Conservation (phyloP, 108 stramenopile species). For the Nitzschia inconspicua region DNA sequence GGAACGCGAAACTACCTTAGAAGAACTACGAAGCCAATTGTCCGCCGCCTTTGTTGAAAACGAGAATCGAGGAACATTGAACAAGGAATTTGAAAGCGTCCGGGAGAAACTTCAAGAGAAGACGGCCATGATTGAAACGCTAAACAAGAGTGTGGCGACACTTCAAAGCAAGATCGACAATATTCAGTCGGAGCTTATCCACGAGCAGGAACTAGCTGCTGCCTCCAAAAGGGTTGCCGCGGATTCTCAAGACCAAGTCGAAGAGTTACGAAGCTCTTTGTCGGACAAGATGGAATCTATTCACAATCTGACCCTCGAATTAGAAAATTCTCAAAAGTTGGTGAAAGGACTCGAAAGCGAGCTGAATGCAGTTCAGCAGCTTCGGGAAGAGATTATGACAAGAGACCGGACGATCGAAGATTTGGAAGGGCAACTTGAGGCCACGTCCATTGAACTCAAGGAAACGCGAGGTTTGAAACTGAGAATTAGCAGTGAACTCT, state of each 20-base stretch:
- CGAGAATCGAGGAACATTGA: neutral
- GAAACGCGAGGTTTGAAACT: conserved; percentile 8
- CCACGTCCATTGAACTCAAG: conserved; percentile 23
- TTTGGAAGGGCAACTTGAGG: neutral
- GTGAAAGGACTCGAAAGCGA: neutral
- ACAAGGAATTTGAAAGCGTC: neutral
- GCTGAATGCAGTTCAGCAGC: neutral
- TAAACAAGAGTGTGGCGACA: neutral
- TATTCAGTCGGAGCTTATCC: neutral
- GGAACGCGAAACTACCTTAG: conserved; percentile 37
- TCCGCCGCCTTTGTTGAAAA: neutral
- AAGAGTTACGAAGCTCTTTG: too few species aligned
- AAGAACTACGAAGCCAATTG: conserved; percentile 24
- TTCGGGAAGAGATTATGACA: neutral
- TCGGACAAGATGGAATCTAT: neutral
- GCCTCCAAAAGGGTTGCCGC: neutral
- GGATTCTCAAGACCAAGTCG: neutral
- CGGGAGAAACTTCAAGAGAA: neutral
- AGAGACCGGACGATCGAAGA: neutral
- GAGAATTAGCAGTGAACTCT: conserved; percentile 18
- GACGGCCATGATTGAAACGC: neutral
- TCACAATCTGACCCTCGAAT: neutral
- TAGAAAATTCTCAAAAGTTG: neutral
- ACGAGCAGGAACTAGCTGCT: neutral
- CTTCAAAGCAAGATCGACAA: neutral